Evolutionary conservation across 2,329 filamentous ascomycete genomes (phyloP), one percentile per base, ranked within the genome.

Genomic region (Neospermospora avenae): DNA sequence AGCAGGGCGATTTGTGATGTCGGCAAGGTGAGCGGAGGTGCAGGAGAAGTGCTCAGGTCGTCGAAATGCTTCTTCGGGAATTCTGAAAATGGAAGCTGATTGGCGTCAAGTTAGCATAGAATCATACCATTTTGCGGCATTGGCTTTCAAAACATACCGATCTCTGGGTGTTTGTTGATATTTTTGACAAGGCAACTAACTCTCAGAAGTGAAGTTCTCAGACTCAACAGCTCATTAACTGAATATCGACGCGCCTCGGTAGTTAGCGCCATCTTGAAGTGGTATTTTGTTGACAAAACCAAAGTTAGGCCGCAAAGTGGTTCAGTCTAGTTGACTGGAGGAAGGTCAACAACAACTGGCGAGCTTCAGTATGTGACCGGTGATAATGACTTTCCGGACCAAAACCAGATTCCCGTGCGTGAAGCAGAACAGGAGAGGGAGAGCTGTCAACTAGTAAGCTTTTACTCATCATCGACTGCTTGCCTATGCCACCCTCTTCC

Each of bases 81-180:
- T 59, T 37, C 63, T 62, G 51, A 70, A 61, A 39, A 71, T 64
- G 39, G 46, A 62, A 55, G 62, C 68, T 69, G 42, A 46, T 35
- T 2, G 39, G n/a, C n/a, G 60, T 2, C 28, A 44, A 10, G 41
- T 64, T 55, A 64, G 46, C 57, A n/a, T n/a, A 24, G 46, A 48
- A 35, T 31, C 2, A 1, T 48, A 13, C 34, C 11, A 46, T 22
- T 20, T 31, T 34, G 4, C 54, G 41, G 18, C 28, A 44, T 4
- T 20, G 22, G 3, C 13, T 20, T 4, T 51, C 8, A 25, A 22
- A 7, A 61, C 64, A 35, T 61, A 72, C 70, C 64, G 61, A 70
- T 65, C 39, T 71, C 67, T 35, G 65, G 51, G 54, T 67, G 66
- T 46, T 64, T 64, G 57, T 65, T 69, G n/a, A 73, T 57, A 22